Evolutionary conservation across 1,284 basidiomycete genomes (phyloP), one percentile per base, ranked within the genome.

Genomic region (Boletus sp.): DNA sequence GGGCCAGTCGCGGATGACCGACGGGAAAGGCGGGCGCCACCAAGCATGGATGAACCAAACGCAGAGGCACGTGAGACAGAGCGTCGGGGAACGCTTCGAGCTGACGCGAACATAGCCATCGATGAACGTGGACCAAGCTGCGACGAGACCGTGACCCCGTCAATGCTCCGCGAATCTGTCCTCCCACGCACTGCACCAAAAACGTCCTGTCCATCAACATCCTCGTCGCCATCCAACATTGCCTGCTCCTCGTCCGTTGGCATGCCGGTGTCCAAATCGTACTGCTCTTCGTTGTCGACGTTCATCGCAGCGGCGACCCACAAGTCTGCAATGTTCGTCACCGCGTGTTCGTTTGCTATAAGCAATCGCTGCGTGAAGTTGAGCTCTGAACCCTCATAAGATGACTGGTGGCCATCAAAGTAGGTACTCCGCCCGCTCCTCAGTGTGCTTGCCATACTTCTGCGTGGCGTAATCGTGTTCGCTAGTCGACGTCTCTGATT

Each of bases 281-380:
- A 74, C 7, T 77, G 76, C 41, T 76, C 74, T 24, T 72, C 78
- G 53, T 70, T 74, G 58, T 95, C 94, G 11, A 86, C 91, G 59
- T 92, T 93, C 77, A 94, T 92, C 4, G 94, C 94, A 24, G 93
- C 89, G 12, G 94, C 93, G 58, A 96, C 91, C 94, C 94, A 96
- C 16, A 96, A 77, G 74, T 96, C 94, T 6, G 92, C 89, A 63
- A 96, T 90, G 62, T 88, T 90, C 51, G 90, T 92, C 8, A 95
- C 92, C 1, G 91, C 88, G 68, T 92, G 90, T 71, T 95, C 92
- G 73, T 96, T 95, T 5, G 94, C 92, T 76, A 96, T 86, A 31
- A 96, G 77, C n/a, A 96, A 73, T 61, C 92, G 83, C 70, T 98
- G 93, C 0, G 96, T 91, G 65, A 98, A 93, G 67, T 90, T 92